Base-by-base conservation (phyloP, 1,139 yeast genomes). In the Candida anutae region DNA sequence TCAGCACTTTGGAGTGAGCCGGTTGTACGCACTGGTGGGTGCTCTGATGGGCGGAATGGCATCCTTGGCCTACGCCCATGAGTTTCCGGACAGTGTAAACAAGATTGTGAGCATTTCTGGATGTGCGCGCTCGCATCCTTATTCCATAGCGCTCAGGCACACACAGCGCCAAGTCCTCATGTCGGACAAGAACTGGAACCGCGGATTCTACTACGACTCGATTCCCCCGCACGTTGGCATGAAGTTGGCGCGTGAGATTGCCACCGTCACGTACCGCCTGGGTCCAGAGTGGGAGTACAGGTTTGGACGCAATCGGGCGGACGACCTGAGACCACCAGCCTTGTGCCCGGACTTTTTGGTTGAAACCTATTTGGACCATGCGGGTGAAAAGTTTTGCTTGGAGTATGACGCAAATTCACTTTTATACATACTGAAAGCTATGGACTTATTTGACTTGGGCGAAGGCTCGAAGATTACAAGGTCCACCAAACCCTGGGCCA, bases 21-120 rank as follows among this genome's bases (percentile, higher is more conserved):
- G 73, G 48, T 56, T 87, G 16, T 74, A 75, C 49, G 95, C 95
- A 1, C 73, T 87, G 1, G 75, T 88, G 4, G 97, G 97, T 5
- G 81, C 95, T 1, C 84, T 95, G 0, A 84, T 87, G 94, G 97
- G 97, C 16, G 97, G 96, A 13, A 85, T 87, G 95, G 96, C 87
- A 56, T 78, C 90, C 8, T 64, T 87, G 33, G 94, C 96, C 0
- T 84, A 77, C 50, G 95, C 85, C 0, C 72, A 77, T 52, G 94
- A 82, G 46, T 87, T 80, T 46, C 85, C 94, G 1, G 77, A 78
- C 23, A 71, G 68, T 35, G 95, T 87, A 4, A 69, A 67, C 5
- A 75, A 79, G 31, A 68, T 87, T 4, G 73, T 85, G 1, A 72
- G 85, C 8, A 82, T 87, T 18, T 78, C 93, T 26, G 96, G 94